These are phyloP conservation scores for Geotrichum australiense DNA, from an alignment of 1,139 yeast species.

Conservation along the genomic window DNA sequence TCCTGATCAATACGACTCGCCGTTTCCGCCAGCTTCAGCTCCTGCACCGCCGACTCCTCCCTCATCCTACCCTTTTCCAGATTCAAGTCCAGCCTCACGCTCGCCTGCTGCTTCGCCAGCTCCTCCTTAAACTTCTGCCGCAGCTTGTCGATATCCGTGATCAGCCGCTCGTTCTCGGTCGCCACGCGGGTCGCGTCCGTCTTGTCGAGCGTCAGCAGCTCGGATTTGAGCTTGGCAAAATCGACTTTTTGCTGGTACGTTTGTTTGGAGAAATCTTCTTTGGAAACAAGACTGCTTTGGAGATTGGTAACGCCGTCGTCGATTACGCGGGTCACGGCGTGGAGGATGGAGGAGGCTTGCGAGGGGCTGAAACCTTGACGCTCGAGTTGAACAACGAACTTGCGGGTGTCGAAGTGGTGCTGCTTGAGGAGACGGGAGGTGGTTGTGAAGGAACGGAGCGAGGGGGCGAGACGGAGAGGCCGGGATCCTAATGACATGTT, in stretches of 20 bases:
- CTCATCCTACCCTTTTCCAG: slow-evolving; percentile 92
- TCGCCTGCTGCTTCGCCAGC: slow-evolving; percentile 83
- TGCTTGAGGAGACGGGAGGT: slow-evolving; percentile 19
- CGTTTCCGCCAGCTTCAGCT: slow-evolving; percentile 87
- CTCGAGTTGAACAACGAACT: slow-evolving; percentile 62
- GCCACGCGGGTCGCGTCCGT: slow-evolving; percentile 75
- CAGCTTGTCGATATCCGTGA: slow-evolving; percentile 79
- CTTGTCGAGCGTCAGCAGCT: slow-evolving; percentile 79
- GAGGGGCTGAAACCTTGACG: slow-evolving; percentile 63
- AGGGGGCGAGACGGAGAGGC: not conserved
- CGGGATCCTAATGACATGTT: not conserved
- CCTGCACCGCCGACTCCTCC: slow-evolving; percentile 89
- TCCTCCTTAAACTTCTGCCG: slow-evolving; percentile 84
- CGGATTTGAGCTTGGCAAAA: slow-evolving; percentile 89
- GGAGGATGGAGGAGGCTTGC: slow-evolving; percentile 78
- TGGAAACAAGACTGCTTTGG: slow-evolving; percentile 68
- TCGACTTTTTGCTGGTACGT: slow-evolving; percentile 95
- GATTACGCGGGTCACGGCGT: slow-evolving; percentile 66
- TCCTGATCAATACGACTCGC: slow-evolving; percentile 94
- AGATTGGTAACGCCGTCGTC: slow-evolving; percentile 76
- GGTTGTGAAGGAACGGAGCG: not conserved
- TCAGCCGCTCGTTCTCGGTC: slow-evolving; percentile 80
- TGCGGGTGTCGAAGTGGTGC: slow-evolving; percentile 65
- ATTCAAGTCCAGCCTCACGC: slow-evolving; percentile 82
- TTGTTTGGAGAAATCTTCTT: slow-evolving; percentile 72